These are phyloP conservation scores for Didymella arachidicola DNA, from an alignment of 2,329 filamentous ascomycete genomes.

Conservation along the genomic window DNA sequence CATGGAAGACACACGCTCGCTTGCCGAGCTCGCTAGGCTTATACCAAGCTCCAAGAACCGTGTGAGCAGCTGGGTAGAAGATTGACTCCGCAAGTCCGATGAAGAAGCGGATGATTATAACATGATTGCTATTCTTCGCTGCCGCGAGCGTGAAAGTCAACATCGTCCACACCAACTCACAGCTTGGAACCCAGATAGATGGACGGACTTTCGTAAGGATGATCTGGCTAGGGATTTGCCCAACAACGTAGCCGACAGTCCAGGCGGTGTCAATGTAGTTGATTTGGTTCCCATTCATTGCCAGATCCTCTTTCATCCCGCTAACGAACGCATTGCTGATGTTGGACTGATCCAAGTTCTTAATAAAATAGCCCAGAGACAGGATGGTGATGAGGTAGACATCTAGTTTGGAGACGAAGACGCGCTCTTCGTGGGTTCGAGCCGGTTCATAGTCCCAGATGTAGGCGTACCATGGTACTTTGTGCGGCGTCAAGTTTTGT, in stretches of 20 bases:
- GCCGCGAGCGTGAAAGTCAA: slow-evolving; percentile 34
- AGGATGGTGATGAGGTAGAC: slow-evolving; percentile 33
- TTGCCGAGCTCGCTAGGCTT: slow-evolving; percentile 35
- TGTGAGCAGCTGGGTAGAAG: slow-evolving; percentile 34
- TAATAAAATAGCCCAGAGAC: slow-evolving; percentile 36
- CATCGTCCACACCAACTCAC: slow-evolving; percentile 32
- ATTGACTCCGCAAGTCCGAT: slow-evolving; percentile 31
- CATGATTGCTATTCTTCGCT: slow-evolving; percentile 33
- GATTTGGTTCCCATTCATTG: slow-evolving; percentile 35
- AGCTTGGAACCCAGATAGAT: slow-evolving; percentile 32
- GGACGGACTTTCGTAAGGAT: slow-evolving; percentile 34
- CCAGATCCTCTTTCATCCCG: slow-evolving; percentile 39
- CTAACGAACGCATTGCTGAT: slow-evolving; percentile 38
- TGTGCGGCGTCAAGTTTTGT: slow-evolving; percentile 3
- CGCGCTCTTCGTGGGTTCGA: slow-evolving; percentile 31
- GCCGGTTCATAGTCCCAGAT: slow-evolving; percentile 41
- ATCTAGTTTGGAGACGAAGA: slow-evolving; percentile 36
- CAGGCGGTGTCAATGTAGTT: slow-evolving; percentile 32
- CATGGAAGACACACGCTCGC: slow-evolving; percentile 35
- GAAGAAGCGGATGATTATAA: slow-evolving; percentile 35
- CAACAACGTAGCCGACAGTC: slow-evolving; percentile 33
- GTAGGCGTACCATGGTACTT: slow-evolving; percentile 36
- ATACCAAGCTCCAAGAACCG: slow-evolving; percentile 35
- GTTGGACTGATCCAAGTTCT: slow-evolving; percentile 38
- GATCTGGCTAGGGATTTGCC: slow-evolving; percentile 34